Evolutionary conservation across 148 eudicot species (phyloP).

Genomic region (Camellia lanceoleosa): DNA sequence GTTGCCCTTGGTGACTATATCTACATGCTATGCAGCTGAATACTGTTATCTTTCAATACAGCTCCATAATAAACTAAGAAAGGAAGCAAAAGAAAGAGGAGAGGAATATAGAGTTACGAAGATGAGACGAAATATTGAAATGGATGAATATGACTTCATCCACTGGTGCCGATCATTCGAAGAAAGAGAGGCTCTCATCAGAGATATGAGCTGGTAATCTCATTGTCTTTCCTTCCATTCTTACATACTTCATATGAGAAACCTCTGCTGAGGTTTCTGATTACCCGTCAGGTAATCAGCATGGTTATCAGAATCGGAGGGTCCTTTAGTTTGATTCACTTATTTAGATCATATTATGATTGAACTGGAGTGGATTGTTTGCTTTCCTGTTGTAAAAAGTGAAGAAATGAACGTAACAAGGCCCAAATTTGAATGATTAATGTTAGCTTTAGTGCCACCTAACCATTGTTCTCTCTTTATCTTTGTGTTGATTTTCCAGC

Average conservation of each 20-base stretch:
- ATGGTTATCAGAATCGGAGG: neutral
- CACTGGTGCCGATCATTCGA: conserved; percentile 98
- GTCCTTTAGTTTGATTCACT: neutral
- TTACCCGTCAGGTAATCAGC: too few relatives aligned
- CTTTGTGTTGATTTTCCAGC: too few relatives aligned
- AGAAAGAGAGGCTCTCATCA: conserved; percentile 90
- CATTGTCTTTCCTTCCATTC: neutral
- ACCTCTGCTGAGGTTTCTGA: conserved; percentile 1
- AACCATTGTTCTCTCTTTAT: too few relatives aligned
- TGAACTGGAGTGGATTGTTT: neutral
- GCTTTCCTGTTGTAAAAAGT: too few relatives aligned
- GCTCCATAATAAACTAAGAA: conserved; percentile 57
- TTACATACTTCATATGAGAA: neutral
- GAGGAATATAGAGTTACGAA: conserved; percentile 57
- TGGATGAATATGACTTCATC: conserved; percentile 92
- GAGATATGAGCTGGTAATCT: conserved; percentile 90
- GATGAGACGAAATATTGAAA: conserved; percentile 73
- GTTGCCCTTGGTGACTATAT: neutral
- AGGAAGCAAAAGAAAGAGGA: conserved; percentile 80
- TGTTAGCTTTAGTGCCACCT: too few relatives aligned
- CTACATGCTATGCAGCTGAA: conserved; percentile 15
- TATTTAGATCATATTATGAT: neutral
- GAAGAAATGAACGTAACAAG: too few relatives aligned
- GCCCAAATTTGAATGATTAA: too few relatives aligned
- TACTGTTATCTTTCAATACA: conserved; percentile 26